Percentiles rank a stretch among this genome's conserved stretches.
Evolutionary conservation across 1,284 basidiomycete genomes (phyloP).

Genomic region (Ustilago lituana): DNA sequence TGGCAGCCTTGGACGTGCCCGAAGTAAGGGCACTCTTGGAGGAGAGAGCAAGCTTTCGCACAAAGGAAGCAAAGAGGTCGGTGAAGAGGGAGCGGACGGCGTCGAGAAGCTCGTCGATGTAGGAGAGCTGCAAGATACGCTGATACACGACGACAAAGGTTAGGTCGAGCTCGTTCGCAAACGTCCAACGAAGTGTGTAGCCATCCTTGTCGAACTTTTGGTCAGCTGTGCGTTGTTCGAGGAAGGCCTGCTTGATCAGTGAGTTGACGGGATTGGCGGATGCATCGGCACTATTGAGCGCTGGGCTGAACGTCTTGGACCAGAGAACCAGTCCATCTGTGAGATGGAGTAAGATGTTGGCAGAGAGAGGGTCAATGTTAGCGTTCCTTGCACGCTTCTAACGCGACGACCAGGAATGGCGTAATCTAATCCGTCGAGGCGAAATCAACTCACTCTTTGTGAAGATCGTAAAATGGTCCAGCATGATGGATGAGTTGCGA

Average conservation of each 20-base stretch:
- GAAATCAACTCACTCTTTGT: constrained; percentile 39
- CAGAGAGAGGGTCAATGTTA: not conserved
- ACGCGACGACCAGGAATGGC: no score
- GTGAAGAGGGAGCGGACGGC: constrained; percentile 54
- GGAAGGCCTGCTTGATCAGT: constrained; percentile 61
- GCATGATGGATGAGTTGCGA: constrained; percentile 26
- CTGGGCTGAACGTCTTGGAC: constrained; percentile 59
- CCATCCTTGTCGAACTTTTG: constrained; percentile 59
- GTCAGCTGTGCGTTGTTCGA: constrained; percentile 60
- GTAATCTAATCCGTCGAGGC: no score
- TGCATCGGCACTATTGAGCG: constrained; percentile 23
- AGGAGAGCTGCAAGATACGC: constrained; percentile 91
- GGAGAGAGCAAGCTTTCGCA: constrained; percentile 72
- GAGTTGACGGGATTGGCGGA: constrained; percentile 53
- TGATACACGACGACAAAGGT: constrained; percentile 78
- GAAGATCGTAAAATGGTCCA: constrained; percentile 61
- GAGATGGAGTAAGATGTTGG: not conserved
- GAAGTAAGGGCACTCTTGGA: constrained; percentile 82
- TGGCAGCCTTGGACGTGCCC: constrained; percentile 72
- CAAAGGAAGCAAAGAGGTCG: constrained; percentile 54
- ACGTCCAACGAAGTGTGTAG: constrained; percentile 61
- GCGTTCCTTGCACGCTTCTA: no score
- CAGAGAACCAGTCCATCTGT: constrained; percentile 61
- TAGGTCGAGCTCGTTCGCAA: constrained; percentile 63
- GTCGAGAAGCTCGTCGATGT: constrained; percentile 81